Percentiles rank a stretch among this genome's conserved stretches.
Conservation (phyloP, 345 rosid genomes). For the rapeseed (Brassica napus) region Da-Ae NC_063438.1:7629501-7630000, state of each 20-base stretch:
- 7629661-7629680: not conserved
- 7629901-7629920: not conserved
- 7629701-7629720: not conserved
- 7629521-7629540: slow-evolving; percentile 66
- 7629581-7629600: not conserved
- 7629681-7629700: not conserved
- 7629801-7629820: not conserved
- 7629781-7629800: not conserved
- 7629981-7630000: not conserved
- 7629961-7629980: not conserved
- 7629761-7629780: not conserved
- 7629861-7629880: not conserved
- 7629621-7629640: not conserved
- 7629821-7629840: not conserved
- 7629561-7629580: slow-evolving; percentile 1
- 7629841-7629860: not conserved
- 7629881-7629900: not conserved
- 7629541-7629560: slow-evolving; percentile 1
- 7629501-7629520: not conserved
- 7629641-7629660: not conserved
- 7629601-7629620: not conserved
- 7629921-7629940: not conserved
- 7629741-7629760: not conserved
- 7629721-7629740: not conserved
- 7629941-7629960: not conserved